Percentiles rank a stretch among this genome's conserved stretches.
These are phyloP conservation scores for Chrysoporthe deuterocubensis DNA, from an alignment of 2,329 filamentous ascomycete species.

Conservation along the genomic window DNA sequence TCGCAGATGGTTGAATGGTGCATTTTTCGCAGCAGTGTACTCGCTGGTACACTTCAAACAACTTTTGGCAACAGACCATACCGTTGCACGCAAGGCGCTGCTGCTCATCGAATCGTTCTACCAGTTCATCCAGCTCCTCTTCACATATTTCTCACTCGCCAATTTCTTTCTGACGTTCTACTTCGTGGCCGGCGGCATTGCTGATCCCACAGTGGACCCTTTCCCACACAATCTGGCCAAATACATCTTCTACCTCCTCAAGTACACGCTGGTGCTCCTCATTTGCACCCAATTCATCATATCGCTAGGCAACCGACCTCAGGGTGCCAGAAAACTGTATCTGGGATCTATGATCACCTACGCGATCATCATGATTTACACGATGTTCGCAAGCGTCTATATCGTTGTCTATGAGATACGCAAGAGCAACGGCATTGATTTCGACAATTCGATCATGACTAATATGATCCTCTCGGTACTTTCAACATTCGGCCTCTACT, in stretches of 20 bases:
- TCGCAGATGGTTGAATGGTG: slow-evolving; percentile 95
- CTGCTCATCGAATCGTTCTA: slow-evolving; percentile 96
- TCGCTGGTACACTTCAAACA: slow-evolving; percentile 94
- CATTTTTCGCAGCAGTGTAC: slow-evolving; percentile 98
- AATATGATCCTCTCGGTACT: slow-evolving; percentile 90
- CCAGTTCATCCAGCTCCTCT: slow-evolving; percentile 87
- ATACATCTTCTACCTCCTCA: slow-evolving; percentile 83
- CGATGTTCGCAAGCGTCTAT: slow-evolving; percentile 84
- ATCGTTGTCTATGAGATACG: slow-evolving; percentile 84
- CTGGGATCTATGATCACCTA: slow-evolving; percentile 88
- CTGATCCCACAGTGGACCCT: slow-evolving; percentile 79
- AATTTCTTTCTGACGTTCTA: slow-evolving; percentile 99
- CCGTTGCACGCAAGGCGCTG: slow-evolving; percentile 82
- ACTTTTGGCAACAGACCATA: slow-evolving; percentile 92
- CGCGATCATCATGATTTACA: slow-evolving; percentile 93
- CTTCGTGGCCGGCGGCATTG: slow-evolving; percentile 91
- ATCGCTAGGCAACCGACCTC: slow-evolving; percentile 92
- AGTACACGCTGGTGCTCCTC: slow-evolving; percentile 83
- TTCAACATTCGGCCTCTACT: slow-evolving; percentile 91
- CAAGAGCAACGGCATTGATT: slow-evolving; percentile 52
- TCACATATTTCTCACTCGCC: slow-evolving; percentile 97
- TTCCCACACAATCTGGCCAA: slow-evolving; percentile 87
- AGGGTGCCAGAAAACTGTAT: slow-evolving; percentile 92
- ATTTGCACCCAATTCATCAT: slow-evolving; percentile 97
- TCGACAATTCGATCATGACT: slow-evolving; percentile 91